Evolutionary conservation across 306 rosid species (phyloP).

Genomic region (Aeschynomene evenia): DNA sequence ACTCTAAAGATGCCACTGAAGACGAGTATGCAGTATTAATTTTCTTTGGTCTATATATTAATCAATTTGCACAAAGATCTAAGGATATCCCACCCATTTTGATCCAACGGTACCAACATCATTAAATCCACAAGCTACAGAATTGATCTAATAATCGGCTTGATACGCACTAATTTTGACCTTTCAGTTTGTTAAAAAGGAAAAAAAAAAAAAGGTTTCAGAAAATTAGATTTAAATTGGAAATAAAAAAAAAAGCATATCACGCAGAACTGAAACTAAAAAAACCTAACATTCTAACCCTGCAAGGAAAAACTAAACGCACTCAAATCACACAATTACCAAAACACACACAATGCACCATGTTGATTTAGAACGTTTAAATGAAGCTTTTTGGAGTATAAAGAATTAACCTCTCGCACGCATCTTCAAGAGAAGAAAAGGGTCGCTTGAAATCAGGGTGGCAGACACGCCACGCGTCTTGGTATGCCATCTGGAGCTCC

Average conservation of each 20-base stretch:
- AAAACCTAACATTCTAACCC: neutral
- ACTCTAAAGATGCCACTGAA: neutral
- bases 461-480: conserved; percentile 93
- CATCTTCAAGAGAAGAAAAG: conserved; percentile 85
- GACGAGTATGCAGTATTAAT: neutral
- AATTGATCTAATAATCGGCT: neutral
- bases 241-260: neutral
- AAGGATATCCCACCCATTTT: neutral
- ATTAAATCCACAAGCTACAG: neutral
- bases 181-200: neutral
- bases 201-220: neutral
- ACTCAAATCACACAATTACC: neutral
- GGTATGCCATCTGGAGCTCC: conserved; percentile 96
- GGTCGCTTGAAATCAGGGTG: conserved; percentile 94
- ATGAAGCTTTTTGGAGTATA: neutral
- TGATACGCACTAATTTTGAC: neutral
- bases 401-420: conserved; percentile 74
- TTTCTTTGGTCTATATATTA: neutral
- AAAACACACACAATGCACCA: neutral
- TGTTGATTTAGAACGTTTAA: neutral
- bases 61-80: neutral
- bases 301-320: conserved; percentile 10
- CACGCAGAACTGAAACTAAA: neutral
- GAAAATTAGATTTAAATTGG: neutral
- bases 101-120: neutral